Base-by-base conservation (phyloP, 768 basidiomycete species). In the Termitomyces bulborhizus region DNA sequence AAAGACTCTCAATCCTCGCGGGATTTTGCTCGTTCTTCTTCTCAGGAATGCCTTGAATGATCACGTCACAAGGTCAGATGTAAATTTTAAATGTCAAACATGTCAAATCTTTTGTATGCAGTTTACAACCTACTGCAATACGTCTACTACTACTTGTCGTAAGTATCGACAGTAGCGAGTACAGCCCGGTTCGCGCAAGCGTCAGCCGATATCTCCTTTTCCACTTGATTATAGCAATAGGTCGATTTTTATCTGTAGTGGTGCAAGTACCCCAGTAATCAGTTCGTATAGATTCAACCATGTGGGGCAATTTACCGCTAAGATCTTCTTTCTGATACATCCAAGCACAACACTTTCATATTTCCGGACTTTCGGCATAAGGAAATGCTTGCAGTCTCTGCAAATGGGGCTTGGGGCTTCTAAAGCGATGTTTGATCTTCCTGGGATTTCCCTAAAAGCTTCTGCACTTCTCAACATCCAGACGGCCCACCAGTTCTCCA, bases 391-490 rank as follows among this genome's bases (percentile, higher is more conserved):
- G 55, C 73, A 74, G 31, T 62, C 61, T 11, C 58, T 41, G 53
- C 73, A 74, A 4, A 56, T 44, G 4, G 62, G 63, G 9, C 69
- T 65, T 8, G 59, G 59, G 15, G 44, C 27, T 50, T 51, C 13
- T 66, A 56, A 1, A 66, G 66, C 32, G 34, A 48, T 21, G 4
- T 21, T 21, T 24, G 31, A 48, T 24, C 34, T 36, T 48, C 46
- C 34, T 32, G 62, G 27, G 27, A 36, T 62, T 31, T 64, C 60
- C 47, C 65, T 63, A 12, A 69, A 39, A 52, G 70, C 39, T 71
- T 71, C 53, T 63, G 68, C 9, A 64, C 67, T 1, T 68, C 65
- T 42, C 68, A 69, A 7, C 50, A 71, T 62, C 70, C 70, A 74
- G 2, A 66, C 57, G 8, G 62, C 54, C 66, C 70, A 72, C 70